Percentiles rank a stretch among this genome's conserved stretches.
phyloP scores from a whole-genome alignment of 768 basidiomycete species.

The Piloderma croceum region DNA sequence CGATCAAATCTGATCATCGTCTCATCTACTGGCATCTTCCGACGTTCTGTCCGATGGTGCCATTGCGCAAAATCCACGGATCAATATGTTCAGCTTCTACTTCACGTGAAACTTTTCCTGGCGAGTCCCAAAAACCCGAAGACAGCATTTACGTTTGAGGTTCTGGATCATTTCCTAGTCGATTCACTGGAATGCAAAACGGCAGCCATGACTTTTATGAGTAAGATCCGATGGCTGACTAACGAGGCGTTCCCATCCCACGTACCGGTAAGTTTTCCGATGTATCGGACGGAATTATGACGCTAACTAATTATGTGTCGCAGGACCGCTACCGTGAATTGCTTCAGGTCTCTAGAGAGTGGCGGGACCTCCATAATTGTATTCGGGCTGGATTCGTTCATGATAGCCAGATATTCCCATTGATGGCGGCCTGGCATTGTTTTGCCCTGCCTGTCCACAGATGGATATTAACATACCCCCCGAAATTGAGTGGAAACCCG shows the following conservation, averaged over 20 bases:
- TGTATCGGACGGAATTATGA: no score
- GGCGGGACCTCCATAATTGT: constrained; percentile 13
- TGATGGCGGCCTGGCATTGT: constrained; percentile 12
- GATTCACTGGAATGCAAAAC: constrained; percentile 3
- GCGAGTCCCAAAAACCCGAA: constrained; percentile 2
- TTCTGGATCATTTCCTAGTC: neutral
- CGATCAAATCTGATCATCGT: no score
- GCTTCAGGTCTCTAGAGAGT: constrained; percentile 8
- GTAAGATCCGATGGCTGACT: constrained; percentile 1
- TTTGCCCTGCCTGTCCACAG: constrained; percentile 25
- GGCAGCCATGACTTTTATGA: neutral
- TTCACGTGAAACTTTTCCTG: constrained; percentile 1
- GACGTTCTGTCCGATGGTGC: no score
- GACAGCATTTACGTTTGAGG: constrained; percentile 7
- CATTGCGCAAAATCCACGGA: neutral
- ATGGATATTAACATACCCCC: constrained; percentile 18
- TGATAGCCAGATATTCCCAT: neutral
- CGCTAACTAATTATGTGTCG: no score
- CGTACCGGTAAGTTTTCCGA: neutral
- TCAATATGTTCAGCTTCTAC: neutral
- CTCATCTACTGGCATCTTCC: no score
- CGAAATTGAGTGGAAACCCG: constrained; percentile 6
- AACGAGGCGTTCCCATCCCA: neutral
- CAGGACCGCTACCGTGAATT: constrained; percentile 17
- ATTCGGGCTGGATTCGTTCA: constrained; percentile 16